These are phyloP conservation scores for Parastagonospora avenae DNA, from an alignment of 2,329 filamentous ascomycete genomes.

Conservation along the genomic window DNA sequence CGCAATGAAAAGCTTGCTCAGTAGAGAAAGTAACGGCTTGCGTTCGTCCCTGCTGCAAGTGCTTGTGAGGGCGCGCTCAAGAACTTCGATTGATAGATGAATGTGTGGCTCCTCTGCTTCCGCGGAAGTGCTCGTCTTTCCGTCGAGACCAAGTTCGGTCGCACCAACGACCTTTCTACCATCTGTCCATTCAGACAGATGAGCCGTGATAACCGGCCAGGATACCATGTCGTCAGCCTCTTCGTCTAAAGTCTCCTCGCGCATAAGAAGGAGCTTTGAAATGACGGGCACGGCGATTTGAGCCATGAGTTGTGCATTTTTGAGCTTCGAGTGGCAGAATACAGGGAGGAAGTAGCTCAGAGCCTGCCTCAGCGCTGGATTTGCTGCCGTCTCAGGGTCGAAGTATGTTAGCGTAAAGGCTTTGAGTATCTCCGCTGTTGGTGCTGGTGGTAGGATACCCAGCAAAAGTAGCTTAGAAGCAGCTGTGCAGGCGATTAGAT, in stretches of 20 bases:
- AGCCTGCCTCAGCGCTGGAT: constrained; percentile 82
- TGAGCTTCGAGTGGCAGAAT: constrained; percentile 82
- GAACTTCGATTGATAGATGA: constrained; percentile 74
- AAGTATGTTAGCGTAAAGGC: constrained; percentile 87
- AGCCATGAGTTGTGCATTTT: constrained; percentile 84
- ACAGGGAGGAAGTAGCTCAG: constrained; percentile 94
- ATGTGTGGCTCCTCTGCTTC: constrained; percentile 81
- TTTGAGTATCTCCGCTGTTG: constrained; percentile 74
- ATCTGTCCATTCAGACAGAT: constrained; percentile 93
- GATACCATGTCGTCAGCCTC: constrained; percentile 76
- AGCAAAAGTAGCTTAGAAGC: constrained; percentile 86
- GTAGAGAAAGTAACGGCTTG: constrained; percentile 67
- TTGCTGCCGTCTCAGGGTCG: constrained; percentile 78
- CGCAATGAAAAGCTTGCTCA: constrained; percentile 82
- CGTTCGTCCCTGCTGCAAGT: constrained; percentile 78
- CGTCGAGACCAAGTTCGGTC: constrained; percentile 49
- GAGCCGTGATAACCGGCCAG: constrained; percentile 76
- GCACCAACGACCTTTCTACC: constrained; percentile 76
- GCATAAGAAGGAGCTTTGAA: constrained; percentile 66
- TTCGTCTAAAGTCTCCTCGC: constrained; percentile 71
- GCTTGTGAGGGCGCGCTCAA: constrained; percentile 73
- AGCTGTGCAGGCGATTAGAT: constrained; percentile 79
- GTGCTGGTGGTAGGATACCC: constrained; percentile 62
- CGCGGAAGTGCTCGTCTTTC: constrained; percentile 59
- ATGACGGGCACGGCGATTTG: constrained; percentile 74